Evolutionary conservation across 495 filamentous ascomycete genomes (phyloP).

Genomic region (Xylaria bambusicola): DNA sequence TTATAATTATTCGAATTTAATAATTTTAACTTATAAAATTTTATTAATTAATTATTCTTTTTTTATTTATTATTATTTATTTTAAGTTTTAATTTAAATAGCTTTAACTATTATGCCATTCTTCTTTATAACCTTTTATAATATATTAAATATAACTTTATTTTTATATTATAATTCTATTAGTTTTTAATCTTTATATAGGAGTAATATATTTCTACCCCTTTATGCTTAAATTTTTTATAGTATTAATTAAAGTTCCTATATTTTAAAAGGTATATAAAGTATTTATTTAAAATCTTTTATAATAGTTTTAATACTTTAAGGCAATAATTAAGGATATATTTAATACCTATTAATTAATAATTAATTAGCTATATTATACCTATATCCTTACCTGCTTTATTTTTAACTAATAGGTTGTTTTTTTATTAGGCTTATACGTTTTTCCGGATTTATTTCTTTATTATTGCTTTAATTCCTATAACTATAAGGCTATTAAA

Average conservation of each 20-base stretch:
- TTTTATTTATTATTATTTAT: background rate
- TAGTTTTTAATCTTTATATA: slow-evolving; percentile 9
- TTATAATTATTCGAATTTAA: background rate
- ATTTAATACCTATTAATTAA: background rate
- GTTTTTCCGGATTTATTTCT: background rate
- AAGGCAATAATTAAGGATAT: slow-evolving; percentile 3
- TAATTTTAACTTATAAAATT: background rate
- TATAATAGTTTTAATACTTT: slow-evolving; percentile 15
- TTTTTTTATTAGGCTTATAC: background rate
- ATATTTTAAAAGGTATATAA: slow-evolving; percentile 19
- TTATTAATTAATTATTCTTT: background rate
- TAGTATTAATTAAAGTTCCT: slow-evolving; percentile 15
- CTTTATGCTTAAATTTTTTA: slow-evolving; percentile 21
- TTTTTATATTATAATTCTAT: no score
- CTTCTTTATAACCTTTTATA: background rate
- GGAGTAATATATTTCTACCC: slow-evolving; percentile 18
- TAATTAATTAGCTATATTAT: slow-evolving; percentile 13
- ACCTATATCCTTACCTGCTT: background rate
- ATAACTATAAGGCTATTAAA: no score
- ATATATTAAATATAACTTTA: background rate
- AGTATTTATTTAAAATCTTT: slow-evolving; percentile 21
- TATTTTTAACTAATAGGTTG: background rate
- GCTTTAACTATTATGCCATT: background rate
- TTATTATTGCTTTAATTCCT: background rate
- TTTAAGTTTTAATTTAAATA: background rate